Conservation (phyloP, 1,284 basidiomycete species). For the Termitomyces sp. region DNA sequence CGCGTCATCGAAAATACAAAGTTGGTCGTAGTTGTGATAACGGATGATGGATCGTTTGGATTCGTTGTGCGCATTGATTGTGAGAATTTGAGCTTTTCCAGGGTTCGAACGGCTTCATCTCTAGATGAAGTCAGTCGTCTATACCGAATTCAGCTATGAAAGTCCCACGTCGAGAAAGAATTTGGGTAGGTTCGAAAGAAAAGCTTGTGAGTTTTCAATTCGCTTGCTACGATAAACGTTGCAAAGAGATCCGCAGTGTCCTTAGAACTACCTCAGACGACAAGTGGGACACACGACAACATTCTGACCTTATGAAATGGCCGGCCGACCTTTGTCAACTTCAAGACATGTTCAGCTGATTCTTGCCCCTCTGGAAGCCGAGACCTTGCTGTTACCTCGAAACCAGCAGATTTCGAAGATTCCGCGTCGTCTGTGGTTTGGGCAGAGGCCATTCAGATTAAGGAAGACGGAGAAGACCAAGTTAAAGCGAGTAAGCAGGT, state of each 20-base stretch:
- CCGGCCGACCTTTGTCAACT: constrained; percentile 11
- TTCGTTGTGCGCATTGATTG: constrained; percentile 12
- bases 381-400: background rate
- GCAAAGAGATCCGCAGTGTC: constrained; percentile 14
- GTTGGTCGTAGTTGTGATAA: constrained; percentile 15
- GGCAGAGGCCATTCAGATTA: constrained; percentile 1
- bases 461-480: background rate
- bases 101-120: constrained; percentile 13
- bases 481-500: background rate
- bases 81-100: constrained; percentile 13
- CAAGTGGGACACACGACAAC: background rate
- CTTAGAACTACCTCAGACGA: constrained; percentile 2
- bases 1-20: constrained; percentile 14
- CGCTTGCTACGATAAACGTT: constrained; percentile 13
- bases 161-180: constrained; percentile 13
- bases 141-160: background rate
- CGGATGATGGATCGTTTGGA: constrained; percentile 7
- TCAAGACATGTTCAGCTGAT: constrained; percentile 9
- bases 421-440: background rate
- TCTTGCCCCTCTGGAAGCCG: background rate
- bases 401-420: background rate
- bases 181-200: constrained; percentile 9
- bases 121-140: constrained; percentile 1
- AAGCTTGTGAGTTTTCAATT: constrained; percentile 11
- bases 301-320: constrained; percentile 14